phyloP scores from a whole-genome alignment of 1,139 yeast genomes.

The Yamadazyma blattariae region DNA sequence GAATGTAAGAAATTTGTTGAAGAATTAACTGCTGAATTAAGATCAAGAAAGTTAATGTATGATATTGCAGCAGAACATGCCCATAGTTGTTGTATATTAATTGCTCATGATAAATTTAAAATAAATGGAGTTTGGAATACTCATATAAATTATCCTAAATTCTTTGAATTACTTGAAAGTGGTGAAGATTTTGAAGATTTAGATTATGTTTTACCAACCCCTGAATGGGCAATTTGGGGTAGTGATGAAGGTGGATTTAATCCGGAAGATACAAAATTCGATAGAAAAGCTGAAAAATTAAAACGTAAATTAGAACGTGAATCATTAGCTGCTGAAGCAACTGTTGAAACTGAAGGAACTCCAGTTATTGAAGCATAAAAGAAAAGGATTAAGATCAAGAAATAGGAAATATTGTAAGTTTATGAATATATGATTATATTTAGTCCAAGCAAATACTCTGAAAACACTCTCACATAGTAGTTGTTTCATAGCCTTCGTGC shows the following conservation, averaged over 20 bases:
- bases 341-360: no score
- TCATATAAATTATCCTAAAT: constrained; percentile 78
- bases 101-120: constrained; percentile 73
- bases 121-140: constrained; percentile 81
- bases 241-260: constrained; percentile 84
- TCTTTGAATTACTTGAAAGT: constrained; percentile 65
- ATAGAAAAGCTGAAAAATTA: constrained; percentile 63
- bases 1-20: constrained; percentile 80
- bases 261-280: constrained; percentile 74
- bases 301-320: constrained; percentile 46
- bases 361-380: no score
- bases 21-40: constrained; percentile 56
- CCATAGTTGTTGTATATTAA: constrained; percentile 86
- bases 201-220: constrained; percentile 81
- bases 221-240: constrained; percentile 91
- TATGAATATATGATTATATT: no score
- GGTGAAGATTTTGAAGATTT: constrained; percentile 69
- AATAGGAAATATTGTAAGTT: no score
- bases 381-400: no score
- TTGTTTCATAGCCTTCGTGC: no score
- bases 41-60: constrained; percentile 62
- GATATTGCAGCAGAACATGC: constrained; percentile 95
- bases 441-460: no score
- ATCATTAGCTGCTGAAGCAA: constrained; percentile 15
- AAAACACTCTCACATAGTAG: no score